Evolutionary conservation across 495 filamentous ascomycete species (phyloP), one percentile per base, ranked within the genome.

Genomic region (Penicillium waksmanii): DNA sequence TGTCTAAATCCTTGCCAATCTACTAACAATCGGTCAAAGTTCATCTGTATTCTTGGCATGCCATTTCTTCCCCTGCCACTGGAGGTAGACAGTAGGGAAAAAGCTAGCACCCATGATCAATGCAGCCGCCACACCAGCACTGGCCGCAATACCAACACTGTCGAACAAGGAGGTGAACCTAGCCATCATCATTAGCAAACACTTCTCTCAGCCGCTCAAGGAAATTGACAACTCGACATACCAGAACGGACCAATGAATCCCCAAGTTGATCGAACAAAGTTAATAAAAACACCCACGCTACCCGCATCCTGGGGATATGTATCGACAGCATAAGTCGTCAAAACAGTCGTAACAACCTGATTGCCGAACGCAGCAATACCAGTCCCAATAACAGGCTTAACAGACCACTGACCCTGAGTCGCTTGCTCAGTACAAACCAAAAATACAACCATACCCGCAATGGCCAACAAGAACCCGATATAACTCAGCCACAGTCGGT

Each of bases 181-280:
- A 15, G 9, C 49, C 63, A 48, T 50, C 19, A 48, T 33, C 11
- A 33, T 43, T 43, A 27, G 17, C 35, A 6, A 33, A 42, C 27
- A 0, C 4, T 27, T 9, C 27, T 13, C 27, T 46, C 52, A n/a
- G 33, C 43, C 42, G 3, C 0, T 19, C 5, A 18, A 1, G 7
- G n/a, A 1, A 44, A n/a, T 9, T 8, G 27, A 31, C 6, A 6
- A 31, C 5, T 9, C 36, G n/a, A 66, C 70, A 47, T 69, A 82
- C 80, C 81, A 85, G 58, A 85, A 85, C 13, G 80, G 80, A 9
- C 83, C 83, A 66, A 86, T 83, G 50, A 86, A 86, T 3, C 82
- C 82, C 82, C 82, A 85, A 6, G 72, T 79, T n/a, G 77, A 77
- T 5, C 83, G 64, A n/a, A 85, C 73, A 58, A 85, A 78, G 27